Percentiles rank a stretch among this genome's conserved stretches.
These are phyloP conservation scores for Epichloe bromicola DNA, from an alignment of 2,329 filamentous ascomycete genomes.

Conservation along the genomic window DNA sequence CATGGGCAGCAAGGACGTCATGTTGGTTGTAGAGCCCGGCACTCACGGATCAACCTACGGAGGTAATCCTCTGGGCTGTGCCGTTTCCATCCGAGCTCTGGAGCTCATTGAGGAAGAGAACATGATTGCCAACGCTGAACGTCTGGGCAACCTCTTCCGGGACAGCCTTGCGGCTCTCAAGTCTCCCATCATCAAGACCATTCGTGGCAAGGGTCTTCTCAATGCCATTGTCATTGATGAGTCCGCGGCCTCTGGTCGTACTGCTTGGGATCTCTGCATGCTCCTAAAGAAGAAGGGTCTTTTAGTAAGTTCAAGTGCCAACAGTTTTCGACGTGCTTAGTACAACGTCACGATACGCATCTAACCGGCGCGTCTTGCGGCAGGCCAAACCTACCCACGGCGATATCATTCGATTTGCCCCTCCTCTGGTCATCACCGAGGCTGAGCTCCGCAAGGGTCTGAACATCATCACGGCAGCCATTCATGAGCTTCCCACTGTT, in stretches of 20 bases:
- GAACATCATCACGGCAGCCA: conserved; percentile 65
- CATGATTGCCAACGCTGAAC: conserved; percentile 70
- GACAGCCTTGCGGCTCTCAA: conserved; percentile 63
- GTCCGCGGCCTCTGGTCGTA: conserved; percentile 67
- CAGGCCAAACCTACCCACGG: conserved; percentile 97
- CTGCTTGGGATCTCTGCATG: conserved; percentile 93
- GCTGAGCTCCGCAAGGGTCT: conserved; percentile 69
- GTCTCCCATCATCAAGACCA: conserved; percentile 64
- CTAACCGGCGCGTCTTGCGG: background rate
- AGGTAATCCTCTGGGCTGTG: conserved; percentile 89
- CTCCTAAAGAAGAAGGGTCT: conserved; percentile 91
- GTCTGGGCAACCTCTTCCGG: conserved; percentile 71
- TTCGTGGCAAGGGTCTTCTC: conserved; percentile 85
- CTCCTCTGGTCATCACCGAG: conserved; percentile 87
- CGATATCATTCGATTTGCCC: conserved; percentile 97
- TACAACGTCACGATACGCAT: background rate
- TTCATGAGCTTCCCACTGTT: conserved; percentile 64
- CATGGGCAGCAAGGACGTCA: conserved; percentile 74
- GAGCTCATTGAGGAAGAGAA: conserved; percentile 89
- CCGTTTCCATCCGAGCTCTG: conserved; percentile 86
- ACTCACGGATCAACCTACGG: conserved; percentile 98
- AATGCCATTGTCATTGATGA: conserved; percentile 97
- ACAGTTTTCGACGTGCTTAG: background rate
- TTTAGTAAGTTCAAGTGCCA: conserved; percentile 45
- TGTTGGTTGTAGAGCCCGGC: conserved; percentile 91